Percentiles rank a stretch among this genome's conserved stretches.
Conservation (phyloP, 1,284 basidiomycete species). For the Leccinum fallax region DNA sequence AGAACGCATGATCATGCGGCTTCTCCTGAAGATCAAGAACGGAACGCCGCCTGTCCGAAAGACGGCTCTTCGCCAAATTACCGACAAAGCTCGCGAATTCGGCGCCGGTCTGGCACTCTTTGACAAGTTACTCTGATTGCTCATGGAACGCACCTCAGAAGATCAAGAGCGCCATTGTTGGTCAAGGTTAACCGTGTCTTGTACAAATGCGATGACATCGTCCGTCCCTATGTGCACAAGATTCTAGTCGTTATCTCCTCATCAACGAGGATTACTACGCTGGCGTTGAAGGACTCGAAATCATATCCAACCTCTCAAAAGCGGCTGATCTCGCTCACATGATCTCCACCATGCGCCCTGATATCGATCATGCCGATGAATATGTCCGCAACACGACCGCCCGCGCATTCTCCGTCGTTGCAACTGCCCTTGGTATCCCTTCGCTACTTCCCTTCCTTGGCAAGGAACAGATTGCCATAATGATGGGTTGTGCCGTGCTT, state of each 20-base stretch:
- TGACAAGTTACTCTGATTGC: constrained; percentile 96
- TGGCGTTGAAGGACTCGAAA: constrained; percentile 98
- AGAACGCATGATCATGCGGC: constrained; percentile 99
- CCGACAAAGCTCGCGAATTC: constrained; percentile 99
- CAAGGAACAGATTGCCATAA: constrained; percentile 99
- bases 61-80: constrained; percentile 96
- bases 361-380: constrained; percentile 99
- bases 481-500: constrained; percentile 99
- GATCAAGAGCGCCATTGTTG: constrained; percentile 98
- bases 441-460: constrained; percentile 92
- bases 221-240: constrained; percentile 98
- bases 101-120: constrained; percentile 95
- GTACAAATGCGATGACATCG: constrained; percentile 99
- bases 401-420: constrained; percentile 98
- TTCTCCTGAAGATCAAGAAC: constrained; percentile 99
- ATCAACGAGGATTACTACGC: constrained; percentile 99
- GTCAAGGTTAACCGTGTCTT: constrained; percentile 99
- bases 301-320: constrained; percentile 98
- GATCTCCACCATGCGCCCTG: constrained; percentile 99
- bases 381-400: constrained; percentile 99
- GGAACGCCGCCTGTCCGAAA: constrained; percentile 98
- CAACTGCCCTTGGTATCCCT: constrained; percentile 97
- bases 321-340: constrained; percentile 99
- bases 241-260: constrained; percentile 98
- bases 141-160: constrained; percentile 99